A percentile compares a stretch with the other conserved stretches of the same genome.
Evolutionary conservation across 2,329 filamentous ascomycete genomes (phyloP).

Genomic region (Botrytis cinerea): DNA sequence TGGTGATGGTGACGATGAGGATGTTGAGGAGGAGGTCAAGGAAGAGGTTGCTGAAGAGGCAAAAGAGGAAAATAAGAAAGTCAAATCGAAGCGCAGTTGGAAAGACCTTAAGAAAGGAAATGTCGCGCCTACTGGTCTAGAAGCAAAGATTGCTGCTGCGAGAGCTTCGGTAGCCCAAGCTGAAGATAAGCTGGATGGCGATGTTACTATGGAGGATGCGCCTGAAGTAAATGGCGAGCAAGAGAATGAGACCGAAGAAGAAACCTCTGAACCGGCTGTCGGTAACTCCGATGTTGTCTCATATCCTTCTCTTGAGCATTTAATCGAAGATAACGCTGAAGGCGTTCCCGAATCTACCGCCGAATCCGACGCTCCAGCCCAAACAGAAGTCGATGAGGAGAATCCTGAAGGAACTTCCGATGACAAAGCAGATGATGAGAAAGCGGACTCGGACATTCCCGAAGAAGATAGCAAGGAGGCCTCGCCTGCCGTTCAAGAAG

Average conservation of each 20-base stretch:
- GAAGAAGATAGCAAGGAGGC: background rate
- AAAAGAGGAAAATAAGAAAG: background rate
- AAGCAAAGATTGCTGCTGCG: slow-evolving; percentile 11
- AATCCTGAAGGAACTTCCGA: background rate
- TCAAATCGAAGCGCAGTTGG: slow-evolving; percentile 19
- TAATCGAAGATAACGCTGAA: slow-evolving; percentile 1
- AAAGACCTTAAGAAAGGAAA: slow-evolving; percentile 6
- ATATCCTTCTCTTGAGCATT: slow-evolving; percentile 12
- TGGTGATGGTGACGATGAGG: background rate
- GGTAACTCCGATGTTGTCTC: background rate
- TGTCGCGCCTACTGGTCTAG: background rate
- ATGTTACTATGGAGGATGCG: slow-evolving; percentile 16
- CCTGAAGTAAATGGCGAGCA: background rate
- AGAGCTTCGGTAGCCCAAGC: slow-evolving; percentile 4
- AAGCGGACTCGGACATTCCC: background rate
- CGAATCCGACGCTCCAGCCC: background rate
- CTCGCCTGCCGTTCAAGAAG: background rate
- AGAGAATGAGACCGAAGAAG: background rate
- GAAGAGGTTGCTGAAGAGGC: background rate
- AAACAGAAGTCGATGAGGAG: background rate
- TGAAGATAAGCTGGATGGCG: background rate
- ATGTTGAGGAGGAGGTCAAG: background rate
- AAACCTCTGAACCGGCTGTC: background rate
- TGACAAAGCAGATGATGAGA: background rate
- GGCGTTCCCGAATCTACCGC: background rate